Evolutionary conservation across 805 yeast genomes (phyloP).

Genomic region (Maudiozyma barnettii): DNA sequence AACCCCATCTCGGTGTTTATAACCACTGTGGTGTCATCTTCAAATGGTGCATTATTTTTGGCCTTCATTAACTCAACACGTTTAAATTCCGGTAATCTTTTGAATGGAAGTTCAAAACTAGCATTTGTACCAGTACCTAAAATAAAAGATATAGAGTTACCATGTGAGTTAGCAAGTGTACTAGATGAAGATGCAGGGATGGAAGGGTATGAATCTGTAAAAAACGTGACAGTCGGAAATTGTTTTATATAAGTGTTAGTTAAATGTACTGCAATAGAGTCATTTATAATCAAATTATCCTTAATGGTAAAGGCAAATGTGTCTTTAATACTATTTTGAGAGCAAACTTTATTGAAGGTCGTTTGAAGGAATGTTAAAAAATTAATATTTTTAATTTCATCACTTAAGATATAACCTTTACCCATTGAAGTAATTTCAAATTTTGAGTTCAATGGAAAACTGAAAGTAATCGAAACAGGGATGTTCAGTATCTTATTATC

Average conservation of each 20-base stretch:
- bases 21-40: constrained; percentile 6
- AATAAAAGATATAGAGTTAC: constrained; percentile 44
- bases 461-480: constrained; percentile 27
- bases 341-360: constrained; percentile 17
- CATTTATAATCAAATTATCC: constrained; percentile 41
- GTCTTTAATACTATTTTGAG: not conserved
- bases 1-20: constrained; percentile 25
- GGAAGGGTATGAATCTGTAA: not conserved
- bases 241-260: constrained; percentile 33
- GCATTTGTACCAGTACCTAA: constrained; percentile 63
- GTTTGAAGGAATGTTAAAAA: constrained; percentile 35
- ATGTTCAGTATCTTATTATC: constrained; percentile 3
- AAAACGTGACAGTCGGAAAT: constrained; percentile 7
- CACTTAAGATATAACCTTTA: constrained; percentile 47
- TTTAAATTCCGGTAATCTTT: constrained; percentile 12
- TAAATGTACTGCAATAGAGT: constrained; percentile 54
- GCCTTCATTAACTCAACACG: not conserved
- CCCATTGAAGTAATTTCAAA: constrained; percentile 40
- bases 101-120: constrained; percentile 30
- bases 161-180: not conserved
- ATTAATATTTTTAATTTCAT: constrained; percentile 35
- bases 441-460: constrained; percentile 24
- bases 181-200: constrained; percentile 1
- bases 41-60: not conserved
- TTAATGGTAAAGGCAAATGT: constrained; percentile 31